phyloP scores from a whole-genome alignment of 768 basidiomycete species.

The Lactarius evosmus region DNA sequence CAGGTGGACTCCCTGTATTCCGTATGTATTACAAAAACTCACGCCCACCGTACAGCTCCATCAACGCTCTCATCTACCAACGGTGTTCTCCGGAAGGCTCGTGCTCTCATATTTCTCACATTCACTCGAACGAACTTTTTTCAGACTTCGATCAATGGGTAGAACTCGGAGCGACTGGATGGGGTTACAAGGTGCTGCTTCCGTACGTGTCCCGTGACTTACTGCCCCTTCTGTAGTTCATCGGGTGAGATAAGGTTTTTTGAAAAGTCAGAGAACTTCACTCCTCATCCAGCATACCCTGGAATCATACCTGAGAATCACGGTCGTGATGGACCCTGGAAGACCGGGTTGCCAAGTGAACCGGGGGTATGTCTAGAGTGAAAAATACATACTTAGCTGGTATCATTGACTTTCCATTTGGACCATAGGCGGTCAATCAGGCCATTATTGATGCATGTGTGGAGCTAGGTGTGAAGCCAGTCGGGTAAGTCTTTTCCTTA shows the following conservation, averaged over 20 bases:
- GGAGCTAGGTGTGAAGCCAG: constrained; percentile 12
- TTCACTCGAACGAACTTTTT: background rate
- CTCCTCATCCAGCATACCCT: constrained; percentile 5
- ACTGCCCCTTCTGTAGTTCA: background rate
- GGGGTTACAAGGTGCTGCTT: constrained; percentile 22
- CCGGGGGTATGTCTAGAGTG: background rate
- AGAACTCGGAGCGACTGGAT: constrained; percentile 22
- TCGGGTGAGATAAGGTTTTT: constrained; percentile 1
- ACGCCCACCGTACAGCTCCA: too few species aligned
- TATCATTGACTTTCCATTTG: background rate
- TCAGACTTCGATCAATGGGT: constrained; percentile 26
- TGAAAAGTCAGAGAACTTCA: constrained; percentile 14
- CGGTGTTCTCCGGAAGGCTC: constrained; percentile 10
- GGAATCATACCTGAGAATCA: constrained; percentile 8
- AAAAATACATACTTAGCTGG: background rate
- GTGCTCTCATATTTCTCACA: background rate
- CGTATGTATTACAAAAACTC: background rate
- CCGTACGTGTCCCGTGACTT: background rate
- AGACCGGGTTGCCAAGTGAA: background rate
- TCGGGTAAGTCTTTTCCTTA: constrained; percentile 8
- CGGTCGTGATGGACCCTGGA: background rate
- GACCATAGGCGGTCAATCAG: constrained; percentile 5
- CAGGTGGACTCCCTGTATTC: too few species aligned
- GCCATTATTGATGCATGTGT: constrained; percentile 8
- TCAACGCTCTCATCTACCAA: constrained; percentile 18